Conservation (phyloP, 2,329 filamentous ascomycete species). For the Teratosphaeria nubilosa region DNA sequence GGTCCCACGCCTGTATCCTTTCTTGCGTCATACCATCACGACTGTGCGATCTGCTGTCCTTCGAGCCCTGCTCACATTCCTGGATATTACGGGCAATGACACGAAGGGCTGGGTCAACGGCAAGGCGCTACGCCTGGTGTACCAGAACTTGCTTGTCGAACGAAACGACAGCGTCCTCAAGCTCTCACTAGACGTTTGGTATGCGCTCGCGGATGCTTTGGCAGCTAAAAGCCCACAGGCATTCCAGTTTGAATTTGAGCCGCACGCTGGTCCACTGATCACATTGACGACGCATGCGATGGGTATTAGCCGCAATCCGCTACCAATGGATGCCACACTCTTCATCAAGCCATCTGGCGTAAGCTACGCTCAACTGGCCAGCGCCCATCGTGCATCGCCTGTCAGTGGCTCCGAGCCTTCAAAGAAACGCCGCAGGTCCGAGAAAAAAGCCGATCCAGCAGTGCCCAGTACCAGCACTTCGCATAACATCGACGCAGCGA, state of each 20-base stretch:
- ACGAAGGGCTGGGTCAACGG: conserved; percentile 89
- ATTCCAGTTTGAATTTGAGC: conserved; percentile 62
- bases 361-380: conserved; percentile 53
- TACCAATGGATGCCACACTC: conserved; percentile 80
- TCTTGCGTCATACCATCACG: conserved; percentile 92
- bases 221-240: conserved; percentile 48
- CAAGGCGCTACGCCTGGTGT: conserved; percentile 76
- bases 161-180: conserved; percentile 73
- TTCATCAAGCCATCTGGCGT: conserved; percentile 92
- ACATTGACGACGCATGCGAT: conserved; percentile 81
- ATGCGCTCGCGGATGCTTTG: conserved; percentile 61
- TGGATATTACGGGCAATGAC: conserved; percentile 68
- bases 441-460: conserved; percentile 64
- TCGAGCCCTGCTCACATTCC: conserved; percentile 84
- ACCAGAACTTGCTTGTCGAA: conserved; percentile 92
- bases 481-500: conserved; percentile 94
- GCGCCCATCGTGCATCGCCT: conserved; percentile 32
- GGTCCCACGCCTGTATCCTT: conserved; percentile 88
- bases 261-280: conserved; percentile 72
- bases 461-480: conserved; percentile 38
- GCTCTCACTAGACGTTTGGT: conserved; percentile 80
- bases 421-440: conserved; percentile 72
- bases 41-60: conserved; percentile 89
- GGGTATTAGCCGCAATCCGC: conserved; percentile 78
- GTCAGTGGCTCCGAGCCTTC: conserved; percentile 46